Conservation (phyloP, 768 basidiomycete species). For the Bullera alba region DNA sequence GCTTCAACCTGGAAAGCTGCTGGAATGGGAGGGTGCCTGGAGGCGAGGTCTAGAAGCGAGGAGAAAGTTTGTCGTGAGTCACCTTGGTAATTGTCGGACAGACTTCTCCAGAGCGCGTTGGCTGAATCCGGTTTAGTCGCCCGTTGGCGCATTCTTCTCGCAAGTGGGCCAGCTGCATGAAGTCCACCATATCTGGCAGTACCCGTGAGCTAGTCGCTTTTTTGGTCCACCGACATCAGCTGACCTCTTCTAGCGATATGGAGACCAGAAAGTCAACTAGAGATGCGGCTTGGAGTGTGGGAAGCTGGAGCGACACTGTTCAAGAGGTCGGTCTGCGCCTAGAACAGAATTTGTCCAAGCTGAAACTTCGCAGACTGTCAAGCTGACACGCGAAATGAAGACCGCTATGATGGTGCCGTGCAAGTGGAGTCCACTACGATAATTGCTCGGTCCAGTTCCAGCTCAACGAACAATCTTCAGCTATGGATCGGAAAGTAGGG, state of each 20-base stretch:
- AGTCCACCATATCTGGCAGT: constrained; percentile 98
- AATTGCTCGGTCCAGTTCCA: neutral
- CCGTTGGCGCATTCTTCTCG: constrained; percentile 45
- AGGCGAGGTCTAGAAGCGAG: constrained; percentile 90
- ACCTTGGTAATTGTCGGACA: constrained; percentile 47
- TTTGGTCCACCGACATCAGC: neutral
- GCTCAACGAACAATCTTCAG: too few relatives aligned
- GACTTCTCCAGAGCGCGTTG: neutral
- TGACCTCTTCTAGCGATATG: constrained; percentile 46
- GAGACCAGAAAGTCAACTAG: constrained; percentile 74
- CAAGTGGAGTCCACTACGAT: constrained; percentile 40
- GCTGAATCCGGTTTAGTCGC: constrained; percentile 24
- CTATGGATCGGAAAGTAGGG: too few relatives aligned
- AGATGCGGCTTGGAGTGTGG: constrained; percentile 86
- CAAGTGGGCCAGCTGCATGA: constrained; percentile 49
- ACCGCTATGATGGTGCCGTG: constrained; percentile 60
- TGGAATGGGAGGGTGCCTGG: constrained; percentile 97
- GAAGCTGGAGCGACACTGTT: constrained; percentile 93
- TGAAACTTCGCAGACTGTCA: constrained; percentile 61
- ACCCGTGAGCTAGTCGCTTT: constrained; percentile 57
- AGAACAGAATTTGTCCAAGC: neutral
- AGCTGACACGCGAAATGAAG: constrained; percentile 79
- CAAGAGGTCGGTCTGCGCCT: constrained; percentile 59
- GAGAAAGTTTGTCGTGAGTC: constrained; percentile 70
- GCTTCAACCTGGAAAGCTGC: constrained; percentile 74